Evolutionary conservation across 75 land plant genomes (phyloP), one percentile per base, ranked within the genome.

Genomic region (Picea glauca): DNA sequence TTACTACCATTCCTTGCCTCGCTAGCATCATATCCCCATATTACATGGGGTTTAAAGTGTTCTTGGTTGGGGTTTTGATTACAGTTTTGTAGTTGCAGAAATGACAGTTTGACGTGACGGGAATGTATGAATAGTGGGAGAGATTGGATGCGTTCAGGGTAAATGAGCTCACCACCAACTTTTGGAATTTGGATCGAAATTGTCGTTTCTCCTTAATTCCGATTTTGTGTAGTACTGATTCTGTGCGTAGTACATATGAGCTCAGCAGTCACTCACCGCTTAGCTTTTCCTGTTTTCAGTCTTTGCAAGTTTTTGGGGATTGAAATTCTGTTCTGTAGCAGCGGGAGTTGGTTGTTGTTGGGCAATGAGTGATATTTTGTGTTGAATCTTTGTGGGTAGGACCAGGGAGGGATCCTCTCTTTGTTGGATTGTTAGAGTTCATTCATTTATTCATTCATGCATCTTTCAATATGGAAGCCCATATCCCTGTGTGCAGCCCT

Each of bases 401-500:
- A 32, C 18, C 21, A 40, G 20, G 9, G 72, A 46, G 9, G 13
- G 54, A 70, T n/a, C 43, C 2, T 5, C 8, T 38, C 17, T 33
- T 20, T 18, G 38, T 40, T 8, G 46, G 54, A 38, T 70, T n/a
- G 74, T 38, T 18, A 8, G 26, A 13, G 54, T 14, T 40, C 15
- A 2, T 18, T 11, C 13, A 38, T 70, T 43, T 6, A 70, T 70
- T 70, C 76, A 15, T 65, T 63, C 46, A 88, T 91, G 93, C 93
- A 88, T 88, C 79, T 88, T 17, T 91, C 90, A 76, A 77, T 86
- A 81, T 91, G 93, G 93, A 91, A 91, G 79, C 93, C 93, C 56
- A 80, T 91, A 59, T 84, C 93, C 46, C 86, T 86, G 74, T 91
- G 93, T 65, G 93, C 93, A 31, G 77, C 93, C 60, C 80, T 91